Evolutionary conservation across 192 early-diverging fungal species (phyloP), one percentile per base, ranked within the genome.

Genomic region (Lunasporangiospora selenospora): DNA sequence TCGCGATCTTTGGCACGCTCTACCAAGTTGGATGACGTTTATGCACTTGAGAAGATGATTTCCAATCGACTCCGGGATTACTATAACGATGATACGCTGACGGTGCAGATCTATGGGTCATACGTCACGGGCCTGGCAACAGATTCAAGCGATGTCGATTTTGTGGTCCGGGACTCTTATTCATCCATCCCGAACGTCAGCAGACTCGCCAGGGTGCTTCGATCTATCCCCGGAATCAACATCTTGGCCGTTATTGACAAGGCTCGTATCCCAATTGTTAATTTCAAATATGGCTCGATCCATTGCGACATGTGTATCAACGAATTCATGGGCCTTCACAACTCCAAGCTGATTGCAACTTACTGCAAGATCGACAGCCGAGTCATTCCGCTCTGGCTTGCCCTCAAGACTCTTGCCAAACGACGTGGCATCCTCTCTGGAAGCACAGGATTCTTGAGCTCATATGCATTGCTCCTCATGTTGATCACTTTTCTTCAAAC

Each of bases 261-360:
- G 27, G 58, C 58, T 0, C 30, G 32, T 3, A 36, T 60, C 1
- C 58, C 58, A 7, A 39, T 60, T 29, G 46, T 12, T 13, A 31
- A 33, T 24, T 60, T 48, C 12, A 29, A 19, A n/a, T 5, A 38
- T 16, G n/a, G 21, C 4, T 23, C 15, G 1, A 38, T 60, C n/a
- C 4, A 26, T 7, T 60, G 58, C 27, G 46, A 60, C 26, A 26
- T 40, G 3, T 39, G 26, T 26, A 13, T 60, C 21, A 30, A 49
- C 5, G 34, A 60, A 27, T 15, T n/a, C 16, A 6, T 39, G 15
- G 46, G 45, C 1, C 19, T 38, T 31, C 21, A 26, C 27, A 49
- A 47, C 45, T 49, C 58, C 6, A 60, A 49, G 34, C 43, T 60
- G 36, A 49, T 60, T 6, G 8, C 15, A 10, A 60, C 46, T 8